A percentile compares a stretch with the other conserved stretches of the same genome.
These are phyloP conservation scores for Mycosarcoma mackinlayi DNA, from an alignment of 1,284 basidiomycete genomes.

Conservation along the genomic window DNA sequence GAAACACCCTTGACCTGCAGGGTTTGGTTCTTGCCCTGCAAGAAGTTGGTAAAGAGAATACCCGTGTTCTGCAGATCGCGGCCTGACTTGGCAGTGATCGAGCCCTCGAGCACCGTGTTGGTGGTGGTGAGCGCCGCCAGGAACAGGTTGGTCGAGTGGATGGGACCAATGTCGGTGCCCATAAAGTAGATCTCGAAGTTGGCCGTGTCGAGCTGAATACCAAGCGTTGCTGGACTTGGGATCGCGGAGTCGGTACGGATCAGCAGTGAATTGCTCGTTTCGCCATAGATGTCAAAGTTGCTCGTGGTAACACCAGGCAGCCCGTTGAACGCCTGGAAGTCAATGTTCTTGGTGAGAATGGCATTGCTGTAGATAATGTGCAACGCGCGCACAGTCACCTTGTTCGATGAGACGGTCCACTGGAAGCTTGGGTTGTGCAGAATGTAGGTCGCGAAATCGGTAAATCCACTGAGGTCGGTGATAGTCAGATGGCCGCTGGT, in stretches of 20 bases:
- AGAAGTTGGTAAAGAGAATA: constrained; percentile 76
- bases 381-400: constrained; percentile 76
- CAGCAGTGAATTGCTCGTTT: constrained; percentile 77
- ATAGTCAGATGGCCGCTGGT: constrained; percentile 69
- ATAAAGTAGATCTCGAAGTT: constrained; percentile 74
- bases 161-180: constrained; percentile 70
- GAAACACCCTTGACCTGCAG: constrained; percentile 75
- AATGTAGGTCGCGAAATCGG: constrained; percentile 76
- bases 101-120: constrained; percentile 74
- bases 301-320: constrained; percentile 75
- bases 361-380: constrained; percentile 79
- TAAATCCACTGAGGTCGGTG: constrained; percentile 71
- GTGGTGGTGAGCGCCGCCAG: constrained; percentile 73
- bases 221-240: constrained; percentile 77
- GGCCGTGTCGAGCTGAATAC: constrained; percentile 79
- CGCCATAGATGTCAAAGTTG: constrained; percentile 74
- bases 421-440: constrained; percentile 77
- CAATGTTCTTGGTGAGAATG: constrained; percentile 75
- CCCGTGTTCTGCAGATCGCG: constrained; percentile 74
- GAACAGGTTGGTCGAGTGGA: constrained; percentile 70
- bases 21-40: constrained; percentile 77
- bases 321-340: constrained; percentile 79
- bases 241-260: constrained; percentile 78
- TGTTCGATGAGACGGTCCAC: constrained; percentile 78
- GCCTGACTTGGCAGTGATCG: constrained; percentile 73